A percentile compares a stretch with the other conserved stretches of the same genome.
Evolutionary conservation across 208 protist genomes (phyloP).

Genomic region (Vickermania spadyakhi): DNA sequence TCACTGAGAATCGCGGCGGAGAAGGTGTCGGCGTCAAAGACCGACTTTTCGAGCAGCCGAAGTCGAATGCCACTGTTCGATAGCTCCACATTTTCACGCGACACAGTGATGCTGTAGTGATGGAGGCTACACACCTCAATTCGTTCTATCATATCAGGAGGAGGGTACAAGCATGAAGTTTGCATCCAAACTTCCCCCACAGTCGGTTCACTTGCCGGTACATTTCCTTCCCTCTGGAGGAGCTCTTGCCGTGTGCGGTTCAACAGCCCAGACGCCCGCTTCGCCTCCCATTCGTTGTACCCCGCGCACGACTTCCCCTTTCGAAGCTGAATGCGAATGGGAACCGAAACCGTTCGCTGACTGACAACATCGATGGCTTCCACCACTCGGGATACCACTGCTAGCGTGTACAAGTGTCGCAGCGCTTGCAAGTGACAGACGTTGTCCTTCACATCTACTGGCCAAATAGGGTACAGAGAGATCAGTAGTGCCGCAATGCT

Average conservation of each 20-base stretch:
- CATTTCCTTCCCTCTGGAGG: neutral
- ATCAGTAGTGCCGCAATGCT: slow-evolving; percentile 90
- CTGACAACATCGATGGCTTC: slow-evolving; percentile 90
- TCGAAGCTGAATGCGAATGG: slow-evolving; percentile 48
- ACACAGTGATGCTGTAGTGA: slow-evolving; percentile 51
- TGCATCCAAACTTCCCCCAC: slow-evolving; percentile 39
- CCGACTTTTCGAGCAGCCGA: slow-evolving; percentile 30
- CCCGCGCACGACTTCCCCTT: slow-evolving; percentile 9
- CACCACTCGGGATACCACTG: slow-evolving; percentile 86
- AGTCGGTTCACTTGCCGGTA: slow-evolving; percentile 15
- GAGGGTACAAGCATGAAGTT: slow-evolving; percentile 70
- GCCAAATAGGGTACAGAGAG: slow-evolving; percentile 92
- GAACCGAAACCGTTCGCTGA: slow-evolving; percentile 49
- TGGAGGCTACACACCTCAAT: slow-evolving; percentile 59
- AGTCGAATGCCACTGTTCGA: slow-evolving; percentile 26
- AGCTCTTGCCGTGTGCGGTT: neutral
- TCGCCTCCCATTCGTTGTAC: neutral
- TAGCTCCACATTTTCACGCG: slow-evolving; percentile 16
- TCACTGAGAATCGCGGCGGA: neutral
- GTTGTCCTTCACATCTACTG: slow-evolving; percentile 83
- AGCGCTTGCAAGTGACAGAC: slow-evolving; percentile 83
- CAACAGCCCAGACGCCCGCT: neutral
- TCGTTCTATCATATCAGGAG: slow-evolving; percentile 41
- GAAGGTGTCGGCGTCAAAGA: neutral
- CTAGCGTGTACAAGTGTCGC: slow-evolving; percentile 93